Conservation (phyloP, 345 rosid genomes). For the Stellera chamaejasme region DNA sequence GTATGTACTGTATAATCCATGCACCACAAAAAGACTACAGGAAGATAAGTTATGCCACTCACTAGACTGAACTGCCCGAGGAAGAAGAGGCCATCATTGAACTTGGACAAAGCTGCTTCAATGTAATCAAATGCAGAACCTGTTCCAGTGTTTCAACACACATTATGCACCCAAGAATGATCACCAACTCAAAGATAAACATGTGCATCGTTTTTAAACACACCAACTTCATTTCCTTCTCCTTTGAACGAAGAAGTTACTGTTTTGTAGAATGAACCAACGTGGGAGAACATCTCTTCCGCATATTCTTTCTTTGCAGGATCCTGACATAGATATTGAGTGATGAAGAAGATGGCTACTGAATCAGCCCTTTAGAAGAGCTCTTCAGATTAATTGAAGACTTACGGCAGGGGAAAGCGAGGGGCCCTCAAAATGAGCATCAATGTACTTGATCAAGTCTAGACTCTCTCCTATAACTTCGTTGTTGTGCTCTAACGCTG, state of each 20-base stretch:
- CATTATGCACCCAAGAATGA: neutral
- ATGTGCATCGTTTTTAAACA: neutral
- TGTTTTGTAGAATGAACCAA: conserved; percentile 32
- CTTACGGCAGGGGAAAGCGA: conserved; percentile 65
- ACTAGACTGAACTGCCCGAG: conserved; percentile 71
- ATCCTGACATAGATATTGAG: conserved; percentile 34
- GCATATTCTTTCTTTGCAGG: conserved; percentile 57
- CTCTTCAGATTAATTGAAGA: neutral
- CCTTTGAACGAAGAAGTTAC: conserved; percentile 44
- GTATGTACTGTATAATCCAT: neutral
- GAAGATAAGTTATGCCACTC: conserved; percentile 5
- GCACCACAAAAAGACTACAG: no score
- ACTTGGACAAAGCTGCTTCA: conserved; percentile 62
- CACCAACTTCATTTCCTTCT: conserved; percentile 42
- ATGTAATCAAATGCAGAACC: conserved; percentile 61
- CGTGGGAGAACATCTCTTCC: conserved; percentile 52
- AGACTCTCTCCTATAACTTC: conserved; percentile 76
- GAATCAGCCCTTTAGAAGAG: neutral
- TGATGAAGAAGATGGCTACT: neutral
- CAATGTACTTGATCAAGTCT: conserved; percentile 66
- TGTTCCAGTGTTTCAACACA: conserved; percentile 12
- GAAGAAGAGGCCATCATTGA: conserved; percentile 70
- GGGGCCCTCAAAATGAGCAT: conserved; percentile 70
- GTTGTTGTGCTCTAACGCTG: conserved; percentile 74
- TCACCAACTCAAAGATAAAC: conserved; percentile 1